Evolutionary conservation across 169 alveolate genomes (phyloP).

Genomic region (Plasmodium gaboni): DNA sequence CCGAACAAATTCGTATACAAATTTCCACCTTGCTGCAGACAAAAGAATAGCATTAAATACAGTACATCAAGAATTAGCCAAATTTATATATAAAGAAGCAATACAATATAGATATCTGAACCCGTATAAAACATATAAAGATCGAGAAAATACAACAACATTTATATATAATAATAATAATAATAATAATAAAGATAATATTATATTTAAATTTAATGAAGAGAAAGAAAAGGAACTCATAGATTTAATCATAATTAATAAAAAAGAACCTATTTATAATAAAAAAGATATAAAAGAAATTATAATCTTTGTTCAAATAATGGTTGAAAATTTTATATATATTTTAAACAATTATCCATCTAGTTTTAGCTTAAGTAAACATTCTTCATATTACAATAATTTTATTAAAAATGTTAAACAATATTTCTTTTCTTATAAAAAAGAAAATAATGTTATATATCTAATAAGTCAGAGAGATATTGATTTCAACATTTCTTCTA

Average conservation of each 20-base stretch:
- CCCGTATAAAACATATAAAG: neutral
- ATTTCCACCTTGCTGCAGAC: slow-evolving; percentile 21
- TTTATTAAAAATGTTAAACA: slow-evolving; percentile 41
- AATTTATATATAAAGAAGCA: slow-evolving; percentile 46
- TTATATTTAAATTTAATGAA: slow-evolving; percentile 19
- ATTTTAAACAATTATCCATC: slow-evolving; percentile 63
- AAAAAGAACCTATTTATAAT: slow-evolving; percentile 23
- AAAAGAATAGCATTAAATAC: slow-evolving; percentile 38
- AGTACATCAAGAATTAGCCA: slow-evolving; percentile 43
- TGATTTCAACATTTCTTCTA: slow-evolving; percentile 28
- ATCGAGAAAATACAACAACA: neutral
- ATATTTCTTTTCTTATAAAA: slow-evolving; percentile 53
- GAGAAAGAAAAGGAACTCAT: slow-evolving; percentile 24
- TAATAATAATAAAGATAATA: neutral
- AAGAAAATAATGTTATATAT: slow-evolving; percentile 44
- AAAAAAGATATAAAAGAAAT: slow-evolving; percentile 27
- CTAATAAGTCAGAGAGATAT: slow-evolving; percentile 60
- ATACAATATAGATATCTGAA: slow-evolving; percentile 28
- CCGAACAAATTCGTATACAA: slow-evolving; percentile 24
- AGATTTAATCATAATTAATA: slow-evolving; percentile 18
- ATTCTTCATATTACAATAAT: slow-evolving; percentile 33
- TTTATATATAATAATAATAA: neutral
- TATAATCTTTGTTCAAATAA: slow-evolving; percentile 18
- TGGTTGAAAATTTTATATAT: slow-evolving; percentile 56
- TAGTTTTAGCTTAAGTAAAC: slow-evolving; percentile 29